Percentiles rank a stretch among this genome's conserved stretches.
These are phyloP conservation scores for Blastobotrys arbuscula DNA, from an alignment of 1,139 yeast species.

Conservation along the genomic window DNA sequence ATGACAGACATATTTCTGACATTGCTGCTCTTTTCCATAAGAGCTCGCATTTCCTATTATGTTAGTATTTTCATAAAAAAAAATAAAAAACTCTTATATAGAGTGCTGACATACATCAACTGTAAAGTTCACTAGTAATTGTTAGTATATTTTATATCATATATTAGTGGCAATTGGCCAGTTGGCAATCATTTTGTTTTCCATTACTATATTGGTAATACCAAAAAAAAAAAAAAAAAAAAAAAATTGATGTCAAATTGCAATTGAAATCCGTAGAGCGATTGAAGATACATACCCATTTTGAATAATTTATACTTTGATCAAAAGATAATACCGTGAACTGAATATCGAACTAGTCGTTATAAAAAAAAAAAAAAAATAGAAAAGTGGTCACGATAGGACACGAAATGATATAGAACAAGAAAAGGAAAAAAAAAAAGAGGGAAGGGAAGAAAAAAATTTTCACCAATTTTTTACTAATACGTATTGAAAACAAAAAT, in stretches of 20 bases:
- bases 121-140: conserved; percentile 33
- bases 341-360: background rate
- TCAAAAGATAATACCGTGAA: background rate
- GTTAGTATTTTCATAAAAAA: conserved; percentile 9
- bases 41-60: conserved; percentile 80
- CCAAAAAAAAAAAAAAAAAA: too few relatives aligned
- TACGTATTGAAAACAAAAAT: too few relatives aligned
- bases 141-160: conserved; percentile 1
- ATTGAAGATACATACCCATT: conserved; percentile 28
- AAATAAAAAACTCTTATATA: too few relatives aligned
- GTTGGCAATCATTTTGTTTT: background rate
- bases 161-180: too few relatives aligned
- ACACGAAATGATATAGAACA: background rate
- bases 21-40: conserved; percentile 99
- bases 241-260: too few relatives aligned
- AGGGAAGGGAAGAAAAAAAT: background rate
- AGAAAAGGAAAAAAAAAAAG: background rate
- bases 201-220: background rate
- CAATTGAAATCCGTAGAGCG: too few relatives aligned
- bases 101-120: conserved; percentile 29
- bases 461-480: too few relatives aligned
- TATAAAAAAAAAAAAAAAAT: background rate
- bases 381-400: background rate
- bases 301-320: conserved; percentile 9
- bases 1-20: conserved; percentile 99